Base-by-base conservation (phyloP, 2,329 filamentous ascomycete species). In the Sporothrix variecibatus region DNA sequence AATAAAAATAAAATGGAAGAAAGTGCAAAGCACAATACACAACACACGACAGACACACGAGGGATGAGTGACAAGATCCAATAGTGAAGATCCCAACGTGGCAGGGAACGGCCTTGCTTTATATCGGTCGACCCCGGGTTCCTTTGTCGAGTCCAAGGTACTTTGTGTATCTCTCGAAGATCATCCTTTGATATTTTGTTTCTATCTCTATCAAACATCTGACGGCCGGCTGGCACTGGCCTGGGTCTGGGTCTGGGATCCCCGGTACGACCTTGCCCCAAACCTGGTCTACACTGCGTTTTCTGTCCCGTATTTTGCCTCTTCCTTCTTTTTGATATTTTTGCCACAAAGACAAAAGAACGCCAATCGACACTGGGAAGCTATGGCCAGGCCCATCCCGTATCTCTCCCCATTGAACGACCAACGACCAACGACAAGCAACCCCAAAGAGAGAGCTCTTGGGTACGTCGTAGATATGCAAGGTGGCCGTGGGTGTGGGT, bases 51-150 rank as follows among this genome's bases (percentile, higher is more conserved):
- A 34, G 26, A 34, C 26, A 38, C 62, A 67, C 62, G 17, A 11
- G 58, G 31, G 62, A 67, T 28, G 38, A 46, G 11, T 7, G 62
- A 67, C 62, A 49, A 11, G 15, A 15, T 3, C 28, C 17, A 20
- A 12, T 31, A 62, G 31, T 40, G 31, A 38, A n/a, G 38, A 28
- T 46, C 38, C 23, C 38, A 46, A 28, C 38, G 62, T 46, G 62
- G 62, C 38, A 67, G 62, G 62, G 15, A 49, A 65, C 38, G 38
- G 38, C 23, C 62, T 62, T 28, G 38, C 38, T 67, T 67, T 67
- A 67, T 67, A 67, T 46, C 38, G 20, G n/a, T 65, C 38, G n/a
- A 65, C 38, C 34, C 34, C 60, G 5, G 11, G 38, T 28, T 65
- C 20, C 4, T 20, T 17, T 15, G 40, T 49, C 43, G 43, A 43